A percentile compares a stretch with the other conserved stretches of the same genome.
phyloP scores from a whole-genome alignment of 2,329 filamentous ascomycete species.

The Claviceps sorghi region DNA sequence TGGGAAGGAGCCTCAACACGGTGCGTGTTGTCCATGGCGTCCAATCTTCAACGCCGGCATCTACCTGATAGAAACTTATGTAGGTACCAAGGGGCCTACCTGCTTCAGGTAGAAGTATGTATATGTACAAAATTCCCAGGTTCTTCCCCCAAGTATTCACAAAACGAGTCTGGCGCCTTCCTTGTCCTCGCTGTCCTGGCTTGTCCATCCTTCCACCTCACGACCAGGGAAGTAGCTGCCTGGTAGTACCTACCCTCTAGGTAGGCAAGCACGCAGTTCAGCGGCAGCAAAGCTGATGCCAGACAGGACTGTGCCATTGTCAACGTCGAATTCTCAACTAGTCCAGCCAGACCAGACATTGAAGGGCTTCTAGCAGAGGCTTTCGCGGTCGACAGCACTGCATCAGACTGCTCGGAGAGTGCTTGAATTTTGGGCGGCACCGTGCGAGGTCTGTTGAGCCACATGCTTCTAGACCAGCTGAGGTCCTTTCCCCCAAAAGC shows the following conservation, averaged over 20 bases:
- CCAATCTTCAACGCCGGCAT: not conserved
- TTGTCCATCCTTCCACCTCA: not conserved
- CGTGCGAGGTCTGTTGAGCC: not conserved
- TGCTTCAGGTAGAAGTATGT: no score
- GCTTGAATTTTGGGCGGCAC: not conserved
- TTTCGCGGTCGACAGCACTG: not conserved
- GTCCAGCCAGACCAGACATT: no score
- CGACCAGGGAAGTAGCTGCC: not conserved
- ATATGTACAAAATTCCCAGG: no score
- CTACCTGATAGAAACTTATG: not conserved
- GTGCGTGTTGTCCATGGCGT: not conserved
- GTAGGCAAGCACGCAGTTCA: no score
- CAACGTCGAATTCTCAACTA: not conserved
- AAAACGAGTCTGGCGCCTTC: not conserved
- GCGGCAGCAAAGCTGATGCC: not conserved
- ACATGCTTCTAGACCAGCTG: not conserved
- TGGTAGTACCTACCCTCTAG: no score
- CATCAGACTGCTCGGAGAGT: not conserved
- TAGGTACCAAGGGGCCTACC: no score
- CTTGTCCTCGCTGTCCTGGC: not conserved
- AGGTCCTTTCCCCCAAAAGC: not conserved
- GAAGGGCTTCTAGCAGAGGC: not conserved
- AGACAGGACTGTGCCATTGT: not conserved
- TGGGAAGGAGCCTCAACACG: not conserved
- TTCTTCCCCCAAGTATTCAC: no score